Evolutionary conservation across 2,329 filamentous ascomycete genomes (phyloP).

Genomic region (Teratosphaeria pseudoeucalypti): DNA sequence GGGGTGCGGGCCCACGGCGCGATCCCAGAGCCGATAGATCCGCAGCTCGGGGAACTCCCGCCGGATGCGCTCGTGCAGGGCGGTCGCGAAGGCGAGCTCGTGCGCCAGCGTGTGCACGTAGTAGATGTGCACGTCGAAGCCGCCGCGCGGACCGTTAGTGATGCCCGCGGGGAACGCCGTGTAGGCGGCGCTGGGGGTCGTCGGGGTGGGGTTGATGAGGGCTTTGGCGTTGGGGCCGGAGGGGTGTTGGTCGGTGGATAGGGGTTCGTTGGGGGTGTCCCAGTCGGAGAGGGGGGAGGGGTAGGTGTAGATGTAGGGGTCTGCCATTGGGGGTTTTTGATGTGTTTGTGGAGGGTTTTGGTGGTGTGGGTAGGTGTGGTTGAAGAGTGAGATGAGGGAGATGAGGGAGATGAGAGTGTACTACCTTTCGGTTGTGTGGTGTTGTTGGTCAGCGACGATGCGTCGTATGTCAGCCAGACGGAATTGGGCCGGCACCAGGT

Average conservation of each 20-base stretch:
- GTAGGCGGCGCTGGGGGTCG: conserved; percentile 56
- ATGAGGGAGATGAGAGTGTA: neutral
- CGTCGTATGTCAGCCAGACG: neutral
- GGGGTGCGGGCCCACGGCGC: conserved; percentile 70
- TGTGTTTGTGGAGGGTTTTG: neutral
- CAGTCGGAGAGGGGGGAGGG: conserved; percentile 46
- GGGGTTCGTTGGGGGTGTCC: conserved; percentile 33
- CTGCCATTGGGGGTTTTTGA: conserved; percentile 30
- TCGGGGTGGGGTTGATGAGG: conserved; percentile 54
- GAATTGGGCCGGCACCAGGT: neutral
- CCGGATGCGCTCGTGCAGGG: conserved; percentile 68
- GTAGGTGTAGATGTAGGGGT: conserved; percentile 43
- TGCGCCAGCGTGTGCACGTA: conserved; percentile 53
- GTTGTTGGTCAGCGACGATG: neutral
- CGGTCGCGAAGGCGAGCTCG: conserved; percentile 57
- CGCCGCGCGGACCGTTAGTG: conserved; percentile 54
- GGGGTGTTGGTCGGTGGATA: conserved; percentile 29
- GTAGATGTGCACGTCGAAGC: conserved; percentile 84
- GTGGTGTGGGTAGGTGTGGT: neutral
- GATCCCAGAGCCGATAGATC: conserved; percentile 68
- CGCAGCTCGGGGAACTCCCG: conserved; percentile 79
- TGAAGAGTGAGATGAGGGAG: neutral
- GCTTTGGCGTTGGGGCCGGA: conserved; percentile 66
- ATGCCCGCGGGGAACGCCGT: conserved; percentile 58
- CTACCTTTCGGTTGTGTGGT: neutral